A percentile compares a stretch with the other conserved stretches of the same genome.
Evolutionary conservation across 2,329 filamentous ascomycete species (phyloP).

Genomic region (Aspergillus sp.): DNA sequence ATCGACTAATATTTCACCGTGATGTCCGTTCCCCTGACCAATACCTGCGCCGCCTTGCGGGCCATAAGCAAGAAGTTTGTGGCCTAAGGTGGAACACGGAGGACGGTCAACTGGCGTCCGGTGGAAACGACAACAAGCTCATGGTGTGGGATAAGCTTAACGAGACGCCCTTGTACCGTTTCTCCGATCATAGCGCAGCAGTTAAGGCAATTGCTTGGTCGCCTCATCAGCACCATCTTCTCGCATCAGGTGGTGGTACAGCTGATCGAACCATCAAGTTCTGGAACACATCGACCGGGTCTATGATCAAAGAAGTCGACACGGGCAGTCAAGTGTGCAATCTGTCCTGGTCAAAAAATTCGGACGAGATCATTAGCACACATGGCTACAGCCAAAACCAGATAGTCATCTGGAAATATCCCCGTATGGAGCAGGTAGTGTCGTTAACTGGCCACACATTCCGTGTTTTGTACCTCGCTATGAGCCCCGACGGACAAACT

Average conservation of each 20-base stretch:
- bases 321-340: constrained; percentile 99
- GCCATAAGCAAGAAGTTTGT: constrained; percentile 97
- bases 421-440: constrained; percentile 93
- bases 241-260: constrained; percentile 94
- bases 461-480: constrained; percentile 88
- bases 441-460: constrained; percentile 95
- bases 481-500: constrained; percentile 90
- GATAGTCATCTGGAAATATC: constrained; percentile 99
- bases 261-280: constrained; percentile 96
- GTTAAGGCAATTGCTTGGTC: constrained; percentile 99
- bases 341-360: constrained; percentile 92
- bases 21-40: constrained; percentile 91
- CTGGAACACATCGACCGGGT: constrained; percentile 86
- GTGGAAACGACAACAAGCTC: constrained; percentile 96
- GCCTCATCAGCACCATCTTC: constrained; percentile 82
- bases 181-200: constrained; percentile 87
- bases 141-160: constrained; percentile 97
- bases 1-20: constrained; percentile 88
- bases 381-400: constrained; percentile 98
- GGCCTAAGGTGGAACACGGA: constrained; percentile 96
- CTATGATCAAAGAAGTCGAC: constrained; percentile 76
- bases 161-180: constrained; percentile 88
- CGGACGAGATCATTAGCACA: constrained; percentile 92
- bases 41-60: constrained; percentile 75
- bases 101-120: constrained; percentile 86